A percentile compares a stretch with the other conserved stretches of the same genome.
Evolutionary conservation across 2,329 filamentous ascomycete genomes (phyloP).

Genomic region (Pseudocercospora vitis): DNA sequence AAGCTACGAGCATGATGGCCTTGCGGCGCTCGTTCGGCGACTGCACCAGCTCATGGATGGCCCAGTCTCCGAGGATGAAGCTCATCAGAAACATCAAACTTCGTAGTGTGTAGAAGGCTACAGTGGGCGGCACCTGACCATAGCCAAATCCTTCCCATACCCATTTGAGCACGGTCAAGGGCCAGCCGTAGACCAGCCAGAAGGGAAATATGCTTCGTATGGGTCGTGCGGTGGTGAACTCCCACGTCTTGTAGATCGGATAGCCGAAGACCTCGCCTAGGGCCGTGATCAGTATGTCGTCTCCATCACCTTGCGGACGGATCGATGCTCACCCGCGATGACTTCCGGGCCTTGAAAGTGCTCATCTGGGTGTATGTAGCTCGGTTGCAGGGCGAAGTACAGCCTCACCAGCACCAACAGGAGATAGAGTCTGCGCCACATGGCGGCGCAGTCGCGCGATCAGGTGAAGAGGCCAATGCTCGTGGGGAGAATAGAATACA

Average conservation of each 20-base stretch:
- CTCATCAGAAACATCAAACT: conserved; percentile 91
- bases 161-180: conserved; percentile 90
- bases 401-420: conserved; percentile 81
- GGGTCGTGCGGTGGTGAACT: conserved; percentile 84
- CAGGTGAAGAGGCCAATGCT: no score
- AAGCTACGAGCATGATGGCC: conserved; percentile 82
- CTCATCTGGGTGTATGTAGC: conserved; percentile 97
- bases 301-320: background rate
- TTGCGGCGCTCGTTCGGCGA: conserved; percentile 69
- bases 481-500: no score
- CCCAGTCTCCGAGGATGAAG: conserved; percentile 98
- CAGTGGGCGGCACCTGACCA: conserved; percentile 74
- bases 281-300: background rate
- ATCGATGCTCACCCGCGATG: conserved; percentile 68
- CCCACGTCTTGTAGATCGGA: conserved; percentile 88
- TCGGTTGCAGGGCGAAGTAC: conserved; percentile 90
- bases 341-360: conserved; percentile 98
- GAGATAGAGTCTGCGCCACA: conserved; percentile 92
- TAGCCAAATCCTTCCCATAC: conserved; percentile 84
- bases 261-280: conserved; percentile 90
- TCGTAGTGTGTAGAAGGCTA: conserved; percentile 86
- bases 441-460: conserved; percentile 41
- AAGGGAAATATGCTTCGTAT: conserved; percentile 95
- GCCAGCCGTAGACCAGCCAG: conserved; percentile 92
- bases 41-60: conserved; percentile 84